Conservation (phyloP, 345 rosid species). For the Gossypium ekmanianum region DNA sequence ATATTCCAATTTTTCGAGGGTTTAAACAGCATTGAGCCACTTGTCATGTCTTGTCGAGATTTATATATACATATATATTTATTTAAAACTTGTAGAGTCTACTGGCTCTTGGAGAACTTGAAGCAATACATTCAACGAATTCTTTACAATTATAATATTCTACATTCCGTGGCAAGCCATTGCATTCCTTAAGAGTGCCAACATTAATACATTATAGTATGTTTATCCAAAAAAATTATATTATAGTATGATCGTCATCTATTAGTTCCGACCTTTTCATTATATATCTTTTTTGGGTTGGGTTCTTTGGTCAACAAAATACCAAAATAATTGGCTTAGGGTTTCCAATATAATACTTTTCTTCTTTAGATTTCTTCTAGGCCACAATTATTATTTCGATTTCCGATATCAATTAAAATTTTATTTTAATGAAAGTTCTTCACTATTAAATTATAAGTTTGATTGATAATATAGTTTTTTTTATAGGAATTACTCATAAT, state of each 20-base stretch:
- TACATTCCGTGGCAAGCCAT: background rate
- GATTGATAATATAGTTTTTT: no score
- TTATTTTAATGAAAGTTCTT: no score
- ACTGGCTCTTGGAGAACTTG: constrained; percentile 30
- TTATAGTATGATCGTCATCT: background rate
- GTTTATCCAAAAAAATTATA: no score
- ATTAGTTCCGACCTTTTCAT: constrained; percentile 1
- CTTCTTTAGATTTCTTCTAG: no score
- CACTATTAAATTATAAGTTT: no score
- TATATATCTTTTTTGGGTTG: background rate
- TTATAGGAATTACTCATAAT: no score
- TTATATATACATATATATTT: no score
- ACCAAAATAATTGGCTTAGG: no score
- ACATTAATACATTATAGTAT: background rate
- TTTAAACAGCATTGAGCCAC: constrained; percentile 25
- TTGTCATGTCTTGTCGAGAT: constrained; percentile 16
- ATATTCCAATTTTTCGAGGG: background rate
- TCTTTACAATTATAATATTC: background rate
- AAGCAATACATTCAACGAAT: constrained; percentile 17
- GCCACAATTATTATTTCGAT: no score
- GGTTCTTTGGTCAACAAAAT: no score
- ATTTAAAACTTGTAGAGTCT: background rate
- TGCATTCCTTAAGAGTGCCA: background rate
- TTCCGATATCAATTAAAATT: no score
- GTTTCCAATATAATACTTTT: no score